Evolutionary conservation across 768 basidiomycete species (phyloP).

Genomic region (Rhodotorula diobovata): DNA sequence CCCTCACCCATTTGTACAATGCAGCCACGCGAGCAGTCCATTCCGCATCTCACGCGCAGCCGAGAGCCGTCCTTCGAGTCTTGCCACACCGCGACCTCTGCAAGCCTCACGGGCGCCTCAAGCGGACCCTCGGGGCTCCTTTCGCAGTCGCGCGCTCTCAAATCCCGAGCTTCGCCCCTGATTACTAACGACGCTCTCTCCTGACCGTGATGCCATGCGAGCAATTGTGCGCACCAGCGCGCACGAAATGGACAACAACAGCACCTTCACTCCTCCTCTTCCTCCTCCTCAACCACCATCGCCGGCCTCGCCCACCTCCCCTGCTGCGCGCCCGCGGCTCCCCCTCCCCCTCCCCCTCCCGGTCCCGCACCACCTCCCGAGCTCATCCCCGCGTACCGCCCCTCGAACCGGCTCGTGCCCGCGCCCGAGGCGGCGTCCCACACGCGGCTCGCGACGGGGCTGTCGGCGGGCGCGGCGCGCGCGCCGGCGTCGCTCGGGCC

Average conservation of each 20-base stretch:
- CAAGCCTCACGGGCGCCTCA: too few species aligned
- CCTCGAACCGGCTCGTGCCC: conserved; percentile 20
- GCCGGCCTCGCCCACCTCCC: conserved; percentile 8
- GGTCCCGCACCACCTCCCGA: neutral
- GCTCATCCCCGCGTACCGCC: conserved; percentile 27
- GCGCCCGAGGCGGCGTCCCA: neutral
- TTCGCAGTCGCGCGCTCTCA: too few species aligned
- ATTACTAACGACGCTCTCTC: too few species aligned
- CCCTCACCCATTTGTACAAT: neutral
- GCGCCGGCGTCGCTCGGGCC: neutral
- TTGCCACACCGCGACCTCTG: too few species aligned
- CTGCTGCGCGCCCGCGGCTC: neutral
- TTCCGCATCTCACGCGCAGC: too few species aligned
- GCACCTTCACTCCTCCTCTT: conserved; percentile 40
- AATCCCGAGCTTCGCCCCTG: too few species aligned
- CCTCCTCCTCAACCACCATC: conserved; percentile 40
- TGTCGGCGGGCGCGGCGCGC: neutral
- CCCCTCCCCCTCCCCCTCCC: neutral
- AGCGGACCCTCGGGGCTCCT: too few species aligned
- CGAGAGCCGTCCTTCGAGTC: too few species aligned
- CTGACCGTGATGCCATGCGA: too few species aligned
- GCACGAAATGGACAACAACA: too few species aligned
- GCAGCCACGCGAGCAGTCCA: neutral
- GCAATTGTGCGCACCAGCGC: too few species aligned
- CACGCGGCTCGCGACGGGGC: conserved; percentile 3